Conservation (phyloP, 164 flowering plant species). For the Nymphaea colorata region DNA sequence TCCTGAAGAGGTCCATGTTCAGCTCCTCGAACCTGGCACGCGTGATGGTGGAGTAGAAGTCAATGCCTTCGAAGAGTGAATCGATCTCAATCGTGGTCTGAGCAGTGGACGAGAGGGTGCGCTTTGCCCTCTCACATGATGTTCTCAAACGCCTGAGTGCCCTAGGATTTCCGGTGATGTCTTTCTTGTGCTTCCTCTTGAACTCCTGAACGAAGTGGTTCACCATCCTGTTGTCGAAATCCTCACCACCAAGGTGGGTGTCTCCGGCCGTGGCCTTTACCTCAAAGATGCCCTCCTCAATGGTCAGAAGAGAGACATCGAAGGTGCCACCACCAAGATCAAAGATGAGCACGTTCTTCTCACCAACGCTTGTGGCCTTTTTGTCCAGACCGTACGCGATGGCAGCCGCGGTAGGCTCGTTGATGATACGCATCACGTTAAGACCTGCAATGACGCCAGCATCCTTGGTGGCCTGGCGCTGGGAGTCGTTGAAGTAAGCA, state of each 20-base stretch:
- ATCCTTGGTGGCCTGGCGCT: constrained; percentile 70
- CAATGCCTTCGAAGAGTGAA: constrained; percentile 54
- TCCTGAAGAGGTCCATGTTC: constrained; percentile 64
- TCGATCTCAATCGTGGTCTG: constrained; percentile 61
- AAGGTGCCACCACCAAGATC: constrained; percentile 70
- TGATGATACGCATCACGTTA: constrained; percentile 58
- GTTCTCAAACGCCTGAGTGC: constrained; percentile 60
- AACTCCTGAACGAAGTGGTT: constrained; percentile 60
- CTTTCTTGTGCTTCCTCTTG: constrained; percentile 63
- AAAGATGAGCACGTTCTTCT: constrained; percentile 61
- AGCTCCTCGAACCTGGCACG: constrained; percentile 57
- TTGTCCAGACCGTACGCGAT: constrained; percentile 68
- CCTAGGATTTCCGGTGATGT: constrained; percentile 56
- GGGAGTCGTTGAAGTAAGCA: constrained; percentile 66
- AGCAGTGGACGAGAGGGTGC: constrained; percentile 59
- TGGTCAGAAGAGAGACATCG: constrained; percentile 59
- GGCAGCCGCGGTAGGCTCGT: constrained; percentile 68
- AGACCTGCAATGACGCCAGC: constrained; percentile 67
- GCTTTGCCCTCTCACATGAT: constrained; percentile 56
- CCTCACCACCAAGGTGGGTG: constrained; percentile 59
- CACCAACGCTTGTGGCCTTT: constrained; percentile 49
- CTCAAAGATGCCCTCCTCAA: constrained; percentile 66
- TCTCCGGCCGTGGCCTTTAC: constrained; percentile 69
- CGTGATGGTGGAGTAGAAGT: constrained; percentile 58
- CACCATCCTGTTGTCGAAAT: constrained; percentile 64